phyloP scores from a whole-genome alignment of 495 filamentous ascomycete species.

The Aspergillus hancockii region DNA sequence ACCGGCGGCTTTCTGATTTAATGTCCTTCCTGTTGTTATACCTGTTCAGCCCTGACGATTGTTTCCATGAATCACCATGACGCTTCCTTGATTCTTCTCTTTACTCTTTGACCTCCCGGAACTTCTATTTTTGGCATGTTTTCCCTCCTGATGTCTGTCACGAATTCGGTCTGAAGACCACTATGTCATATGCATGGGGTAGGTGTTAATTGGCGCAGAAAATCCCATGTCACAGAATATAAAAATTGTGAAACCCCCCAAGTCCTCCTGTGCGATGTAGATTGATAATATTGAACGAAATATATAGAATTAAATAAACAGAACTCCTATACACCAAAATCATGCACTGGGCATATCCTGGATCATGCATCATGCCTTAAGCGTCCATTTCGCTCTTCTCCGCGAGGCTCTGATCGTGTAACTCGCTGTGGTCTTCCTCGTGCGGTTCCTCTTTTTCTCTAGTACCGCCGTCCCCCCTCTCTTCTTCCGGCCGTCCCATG shows the following conservation, averaged over 20 bases:
- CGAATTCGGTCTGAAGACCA: slow-evolving; percentile 37
- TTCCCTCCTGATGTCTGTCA: slow-evolving; percentile 33
- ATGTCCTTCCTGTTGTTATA: slow-evolving; percentile 20
- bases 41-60: slow-evolving; percentile 16
- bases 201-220: slow-evolving; percentile 47
- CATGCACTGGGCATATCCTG: not conserved
- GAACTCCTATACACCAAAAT: slow-evolving; percentile 4
- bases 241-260: slow-evolving; percentile 16
- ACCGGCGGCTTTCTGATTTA: slow-evolving; percentile 24
- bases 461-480: slow-evolving; percentile 38
- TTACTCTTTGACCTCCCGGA: slow-evolving; percentile 14
- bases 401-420: slow-evolving; percentile 9
- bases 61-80: slow-evolving; percentile 13
- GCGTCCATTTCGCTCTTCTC: not conserved
- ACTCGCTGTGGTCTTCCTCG: slow-evolving; percentile 24
- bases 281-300: not conserved
- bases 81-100: slow-evolving; percentile 21
- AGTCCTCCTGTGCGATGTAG: not conserved
- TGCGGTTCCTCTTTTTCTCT: slow-evolving; percentile 19
- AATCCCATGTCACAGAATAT: slow-evolving; percentile 33
- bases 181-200: slow-evolving; percentile 47
- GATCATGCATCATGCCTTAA: not conserved
- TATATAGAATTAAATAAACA: not conserved
- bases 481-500: slow-evolving; percentile 74
- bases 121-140: not conserved